Percentiles rank a stretch among this genome's conserved stretches.
Evolutionary conservation across 805 yeast genomes (phyloP).

Genomic region (Kuraishia piskuri): DNA sequence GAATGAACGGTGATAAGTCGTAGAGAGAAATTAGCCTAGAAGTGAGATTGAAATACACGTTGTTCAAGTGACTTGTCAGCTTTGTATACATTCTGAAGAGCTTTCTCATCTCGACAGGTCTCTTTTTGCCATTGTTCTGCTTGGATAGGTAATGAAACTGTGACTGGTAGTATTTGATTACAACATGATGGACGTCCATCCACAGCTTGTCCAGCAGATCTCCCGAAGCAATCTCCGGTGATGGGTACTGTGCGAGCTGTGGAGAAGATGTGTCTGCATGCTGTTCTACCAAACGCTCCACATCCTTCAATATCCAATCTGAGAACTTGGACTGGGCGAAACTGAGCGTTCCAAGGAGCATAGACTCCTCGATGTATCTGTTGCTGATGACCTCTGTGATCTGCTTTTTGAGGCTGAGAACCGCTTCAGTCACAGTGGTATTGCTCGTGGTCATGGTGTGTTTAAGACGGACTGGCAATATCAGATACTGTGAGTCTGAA

Average conservation of each 20-base stretch:
- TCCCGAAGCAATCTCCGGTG: conserved; percentile 9
- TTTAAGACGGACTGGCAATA: no score
- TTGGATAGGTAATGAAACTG: conserved; percentile 18
- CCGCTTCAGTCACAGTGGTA: neutral
- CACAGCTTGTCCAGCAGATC: conserved; percentile 43
- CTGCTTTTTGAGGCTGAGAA: conserved; percentile 15
- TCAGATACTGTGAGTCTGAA: no score
- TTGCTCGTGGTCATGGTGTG: neutral
- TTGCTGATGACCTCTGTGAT: conserved; percentile 21
- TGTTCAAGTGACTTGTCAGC: conserved; percentile 34
- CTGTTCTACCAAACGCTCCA: conserved; percentile 3
- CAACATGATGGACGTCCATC: conserved; percentile 58
- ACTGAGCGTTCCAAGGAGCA: conserved; percentile 39
- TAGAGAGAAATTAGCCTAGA: conserved; percentile 29
- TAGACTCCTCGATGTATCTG: conserved; percentile 28
- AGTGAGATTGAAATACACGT: conserved; percentile 38
- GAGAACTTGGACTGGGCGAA: conserved; percentile 39
- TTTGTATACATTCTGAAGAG: conserved; percentile 43
- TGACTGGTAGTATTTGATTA: conserved; percentile 46
- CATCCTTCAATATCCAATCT: conserved; percentile 29
- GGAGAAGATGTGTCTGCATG: neutral
- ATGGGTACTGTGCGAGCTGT: neutral
- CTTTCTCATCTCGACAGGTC: conserved; percentile 48
- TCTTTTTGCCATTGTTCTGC: conserved; percentile 1
- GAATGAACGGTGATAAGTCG: conserved; percentile 26